Base-by-base conservation (phyloP, 306 rosid species). In the Cicer pinnatifidum region DNA sequence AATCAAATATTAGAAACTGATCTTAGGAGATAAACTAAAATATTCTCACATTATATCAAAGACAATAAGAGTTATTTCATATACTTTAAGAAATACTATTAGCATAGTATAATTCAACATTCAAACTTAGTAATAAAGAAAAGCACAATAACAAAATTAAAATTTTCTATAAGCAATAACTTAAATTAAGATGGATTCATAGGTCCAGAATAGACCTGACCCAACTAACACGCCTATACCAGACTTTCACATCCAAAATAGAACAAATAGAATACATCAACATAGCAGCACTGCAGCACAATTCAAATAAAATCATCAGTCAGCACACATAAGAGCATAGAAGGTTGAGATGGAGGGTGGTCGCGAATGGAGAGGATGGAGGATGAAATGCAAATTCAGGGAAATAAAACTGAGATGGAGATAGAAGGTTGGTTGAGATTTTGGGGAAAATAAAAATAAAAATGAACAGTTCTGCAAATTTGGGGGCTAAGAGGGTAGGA, bases 141-240 rank as follows among this genome's bases (percentile, higher is more conserved):
- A 60, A 37, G 37, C 8, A 40, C 37, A 15, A 39, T 38, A 38
- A 62, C 7, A 62, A 62, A 63, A 16, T 41, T 17, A 5, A 5
- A 43, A 41, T 10, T 16, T 16, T 9, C 15, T 41, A 9, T 9
- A 64, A 16, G 69, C 1, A 62, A 62, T 62, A 8, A 62, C 15
- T 9, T 16, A 64, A 62, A 62, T 13, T 41, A 40, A 64, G 69
- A 64, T 6, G 51, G 6, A 6, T 64, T 15, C 52, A 41, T 64
- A 6, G 1, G 10, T 16, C 9, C 7, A 11, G 8, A 9, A 2
- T 11, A 0, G 5, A 19, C 16, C 35, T 4, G 9, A 9, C 45
- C 67, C 11, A 37, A 40, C n/a, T 38, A 5, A 8, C 47, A 7
- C 11, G 43, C 8, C 23, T 19, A 17, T 17, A 19, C 38, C 8